phyloP scores from a whole-genome alignment of 2,329 filamentous ascomycete genomes.

The Cryphonectria nitschkei region DNA sequence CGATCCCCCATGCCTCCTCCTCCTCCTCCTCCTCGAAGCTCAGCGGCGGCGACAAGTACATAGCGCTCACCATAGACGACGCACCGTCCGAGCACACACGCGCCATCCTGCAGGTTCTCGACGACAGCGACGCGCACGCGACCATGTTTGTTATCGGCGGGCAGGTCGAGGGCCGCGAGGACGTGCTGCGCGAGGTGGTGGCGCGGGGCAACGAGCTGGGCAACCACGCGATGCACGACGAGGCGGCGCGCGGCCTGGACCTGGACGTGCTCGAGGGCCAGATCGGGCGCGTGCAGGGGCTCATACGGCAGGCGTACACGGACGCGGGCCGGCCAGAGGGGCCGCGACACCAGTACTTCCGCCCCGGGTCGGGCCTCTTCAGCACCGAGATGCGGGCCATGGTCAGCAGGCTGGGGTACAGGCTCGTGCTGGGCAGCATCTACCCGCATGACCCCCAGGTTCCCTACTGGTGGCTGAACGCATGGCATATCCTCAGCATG shows the following conservation, averaged over 20 bases:
- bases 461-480: constrained; percentile 68
- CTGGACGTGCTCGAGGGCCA: constrained; percentile 63
- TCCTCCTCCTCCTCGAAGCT: constrained; percentile 22
- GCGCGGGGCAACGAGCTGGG: constrained; percentile 71
- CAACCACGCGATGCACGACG: constrained; percentile 90
- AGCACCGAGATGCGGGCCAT: constrained; percentile 68
- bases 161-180: constrained; percentile 63
- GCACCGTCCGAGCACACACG: constrained; percentile 74
- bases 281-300: constrained; percentile 65
- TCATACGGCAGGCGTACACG: constrained; percentile 61
- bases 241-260: constrained; percentile 67
- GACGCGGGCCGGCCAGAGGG: constrained; percentile 41
- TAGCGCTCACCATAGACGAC: constrained; percentile 88
- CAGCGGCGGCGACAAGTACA: constrained; percentile 61
- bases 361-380: constrained; percentile 86
- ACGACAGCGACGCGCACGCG: constrained; percentile 67
- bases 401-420: constrained; percentile 65
- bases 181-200: constrained; percentile 61
- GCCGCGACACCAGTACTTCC: constrained; percentile 69
- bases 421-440: constrained; percentile 78
- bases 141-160: constrained; percentile 90
- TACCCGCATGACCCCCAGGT: constrained; percentile 95
- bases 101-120: constrained; percentile 71
- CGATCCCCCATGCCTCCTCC: constrained; percentile 34
- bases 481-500: constrained; percentile 80